Conservation (phyloP, 441 rosid species). For the Euphorbia celastroides region DNA sequence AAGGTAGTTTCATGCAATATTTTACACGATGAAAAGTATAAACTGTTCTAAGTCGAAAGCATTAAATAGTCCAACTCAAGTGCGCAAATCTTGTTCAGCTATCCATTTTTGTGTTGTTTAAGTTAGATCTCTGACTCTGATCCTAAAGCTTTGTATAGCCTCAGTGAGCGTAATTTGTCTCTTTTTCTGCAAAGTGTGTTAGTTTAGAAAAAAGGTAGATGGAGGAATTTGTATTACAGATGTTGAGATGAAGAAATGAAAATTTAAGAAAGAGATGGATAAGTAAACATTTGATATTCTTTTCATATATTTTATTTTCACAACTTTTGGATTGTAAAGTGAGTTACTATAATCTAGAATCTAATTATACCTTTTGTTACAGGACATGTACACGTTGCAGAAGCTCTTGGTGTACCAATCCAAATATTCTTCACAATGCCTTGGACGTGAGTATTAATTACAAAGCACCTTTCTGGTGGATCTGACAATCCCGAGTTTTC, state of each 20-base stretch:
- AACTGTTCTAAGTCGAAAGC: not conserved
- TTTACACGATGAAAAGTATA: no score
- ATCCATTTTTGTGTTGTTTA: not conserved
- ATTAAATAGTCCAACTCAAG: not conserved
- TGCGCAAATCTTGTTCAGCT: not conserved
- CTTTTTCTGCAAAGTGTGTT: no score
- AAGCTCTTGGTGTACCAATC: slow-evolving; percentile 94
- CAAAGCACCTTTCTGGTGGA: slow-evolving; percentile 15
- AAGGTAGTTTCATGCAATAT: not conserved
- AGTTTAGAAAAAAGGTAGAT: not conserved
- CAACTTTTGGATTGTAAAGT: not conserved
- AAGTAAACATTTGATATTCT: not conserved
- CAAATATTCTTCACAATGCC: slow-evolving; percentile 99
- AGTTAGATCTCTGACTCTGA: not conserved
- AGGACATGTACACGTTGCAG: slow-evolving; percentile 98
- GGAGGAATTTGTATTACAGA: not conserved
- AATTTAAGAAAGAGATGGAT: not conserved
- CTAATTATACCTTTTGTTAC: slow-evolving; percentile 24
- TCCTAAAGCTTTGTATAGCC: no score
- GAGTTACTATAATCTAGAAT: slow-evolving; percentile 1
- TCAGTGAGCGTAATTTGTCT: no score
- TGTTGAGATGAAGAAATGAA: not conserved
- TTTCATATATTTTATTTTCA: not conserved
- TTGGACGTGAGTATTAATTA: slow-evolving; percentile 85
- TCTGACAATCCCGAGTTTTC: not conserved